Conservation (phyloP, 225 moss, liverwort and hornwort species). For the Asterella californica region DNA sequence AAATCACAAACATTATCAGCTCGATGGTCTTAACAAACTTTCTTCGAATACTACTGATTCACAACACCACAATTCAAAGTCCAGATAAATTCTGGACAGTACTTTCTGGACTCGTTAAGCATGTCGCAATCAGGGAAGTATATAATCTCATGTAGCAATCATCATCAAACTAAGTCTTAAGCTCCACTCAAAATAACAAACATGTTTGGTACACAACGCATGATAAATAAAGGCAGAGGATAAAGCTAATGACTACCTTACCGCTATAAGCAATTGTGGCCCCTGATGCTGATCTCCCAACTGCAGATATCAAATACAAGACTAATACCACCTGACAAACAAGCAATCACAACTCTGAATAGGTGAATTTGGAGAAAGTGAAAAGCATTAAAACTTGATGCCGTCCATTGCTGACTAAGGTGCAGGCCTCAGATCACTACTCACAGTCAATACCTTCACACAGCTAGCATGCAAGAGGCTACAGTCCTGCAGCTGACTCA, state of each 20-base stretch:
- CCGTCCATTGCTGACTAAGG: background rate
- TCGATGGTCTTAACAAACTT: background rate
- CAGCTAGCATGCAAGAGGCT: background rate
- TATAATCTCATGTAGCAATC: background rate
- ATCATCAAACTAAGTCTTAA: background rate
- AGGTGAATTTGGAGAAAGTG: background rate
- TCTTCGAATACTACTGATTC: background rate
- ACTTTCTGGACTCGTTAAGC: background rate
- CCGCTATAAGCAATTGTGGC: constrained; percentile 65
- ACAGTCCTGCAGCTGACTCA: background rate
- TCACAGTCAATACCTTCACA: background rate
- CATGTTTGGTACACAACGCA: background rate
- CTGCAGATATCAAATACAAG: constrained; percentile 59
- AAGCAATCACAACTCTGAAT: background rate
- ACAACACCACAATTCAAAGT: background rate
- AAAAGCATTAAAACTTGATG: background rate
- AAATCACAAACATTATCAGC: background rate
- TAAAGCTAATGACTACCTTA: constrained; percentile 16
- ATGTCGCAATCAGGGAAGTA: background rate
- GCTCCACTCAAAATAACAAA: background rate
- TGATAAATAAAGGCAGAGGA: background rate
- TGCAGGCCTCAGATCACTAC: background rate
- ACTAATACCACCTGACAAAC: constrained; percentile 49
- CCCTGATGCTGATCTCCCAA: constrained; percentile 69
- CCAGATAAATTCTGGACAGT: background rate